Conservation (phyloP, 148 eudicot species). For the Camellia lanceoleosa region DNA sequence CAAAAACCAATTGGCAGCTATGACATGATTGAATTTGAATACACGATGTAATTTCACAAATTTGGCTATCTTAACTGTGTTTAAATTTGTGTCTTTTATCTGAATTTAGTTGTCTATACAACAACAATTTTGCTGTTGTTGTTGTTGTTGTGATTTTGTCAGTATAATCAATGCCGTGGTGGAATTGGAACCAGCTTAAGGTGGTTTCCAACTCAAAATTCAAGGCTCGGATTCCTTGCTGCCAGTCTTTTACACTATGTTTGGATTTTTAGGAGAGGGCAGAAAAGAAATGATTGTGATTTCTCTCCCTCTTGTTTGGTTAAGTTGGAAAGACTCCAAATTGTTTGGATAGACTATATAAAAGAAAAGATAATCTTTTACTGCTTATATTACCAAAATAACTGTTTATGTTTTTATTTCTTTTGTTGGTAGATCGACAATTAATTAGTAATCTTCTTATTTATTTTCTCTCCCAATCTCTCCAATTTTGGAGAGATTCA, state of each 20-base stretch:
- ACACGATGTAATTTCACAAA: neutral
- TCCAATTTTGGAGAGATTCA: too few relatives aligned
- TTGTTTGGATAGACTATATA: too few relatives aligned
- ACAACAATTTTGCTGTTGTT: neutral
- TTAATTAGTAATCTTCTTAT: too few relatives aligned
- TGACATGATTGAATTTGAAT: neutral
- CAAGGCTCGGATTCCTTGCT: neutral
- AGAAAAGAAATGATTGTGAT: too few relatives aligned
- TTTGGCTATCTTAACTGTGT: neutral
- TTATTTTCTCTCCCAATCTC: too few relatives aligned
- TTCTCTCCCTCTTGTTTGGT: too few relatives aligned
- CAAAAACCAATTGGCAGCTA: neutral
- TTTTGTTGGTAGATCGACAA: too few relatives aligned
- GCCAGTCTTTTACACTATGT: neutral
- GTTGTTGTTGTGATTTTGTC: neutral
- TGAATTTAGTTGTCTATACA: neutral
- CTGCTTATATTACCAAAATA: too few relatives aligned
- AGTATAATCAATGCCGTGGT: neutral
- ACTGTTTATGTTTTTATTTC: too few relatives aligned
- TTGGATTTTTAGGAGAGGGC: too few relatives aligned
- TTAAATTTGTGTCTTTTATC: neutral
- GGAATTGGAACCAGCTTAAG: neutral
- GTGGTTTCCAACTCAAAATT: neutral
- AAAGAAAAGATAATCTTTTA: too few relatives aligned
- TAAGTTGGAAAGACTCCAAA: too few relatives aligned